These are phyloP conservation scores for Puccinia coronata DNA, from an alignment of 1,284 basidiomycete species.

Conservation along the genomic window DNA sequence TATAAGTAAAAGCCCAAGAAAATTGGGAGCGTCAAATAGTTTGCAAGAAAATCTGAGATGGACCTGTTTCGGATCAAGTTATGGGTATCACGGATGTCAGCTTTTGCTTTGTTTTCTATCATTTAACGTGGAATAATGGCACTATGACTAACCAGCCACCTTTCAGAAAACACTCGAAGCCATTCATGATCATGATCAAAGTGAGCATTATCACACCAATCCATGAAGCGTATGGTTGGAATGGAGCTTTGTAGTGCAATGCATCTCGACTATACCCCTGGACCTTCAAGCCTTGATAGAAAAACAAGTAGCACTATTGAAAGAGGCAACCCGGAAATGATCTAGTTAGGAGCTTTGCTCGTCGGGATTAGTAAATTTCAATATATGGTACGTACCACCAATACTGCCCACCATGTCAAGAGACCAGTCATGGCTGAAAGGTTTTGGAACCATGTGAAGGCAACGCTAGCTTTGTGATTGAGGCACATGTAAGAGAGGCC, in stretches of 20 bases:
- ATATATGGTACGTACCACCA: constrained; percentile 52
- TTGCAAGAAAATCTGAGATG: constrained; percentile 63
- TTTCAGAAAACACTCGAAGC: constrained; percentile 66
- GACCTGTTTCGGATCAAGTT: constrained; percentile 37
- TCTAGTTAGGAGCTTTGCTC: constrained; percentile 26
- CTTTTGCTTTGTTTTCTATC: constrained; percentile 50
- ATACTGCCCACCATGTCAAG: constrained; percentile 50
- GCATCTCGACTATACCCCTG: constrained; percentile 66
- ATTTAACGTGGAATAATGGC: constrained; percentile 31
- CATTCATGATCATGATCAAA: constrained; percentile 70
- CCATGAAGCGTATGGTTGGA: constrained; percentile 67
- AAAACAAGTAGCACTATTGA: constrained; percentile 72
- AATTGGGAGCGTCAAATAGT: constrained; percentile 72
- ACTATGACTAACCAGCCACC: constrained; percentile 69
- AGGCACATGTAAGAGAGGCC: constrained; percentile 74
- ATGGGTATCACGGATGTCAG: constrained; percentile 52
- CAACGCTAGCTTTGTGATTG: constrained; percentile 65
- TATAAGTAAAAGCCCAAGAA: constrained; percentile 76
- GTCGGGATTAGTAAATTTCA: too few relatives aligned
- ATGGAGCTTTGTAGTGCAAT: constrained; percentile 64
- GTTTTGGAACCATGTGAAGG: constrained; percentile 74
- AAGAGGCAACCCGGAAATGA: constrained; percentile 60
- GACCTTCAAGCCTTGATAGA: constrained; percentile 67
- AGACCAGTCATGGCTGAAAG: constrained; percentile 61
- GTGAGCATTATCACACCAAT: constrained; percentile 66